Evolutionary conservation across 352 stramenopile species (phyloP).

Genomic region (Globisporangium apiculatum): DNA sequence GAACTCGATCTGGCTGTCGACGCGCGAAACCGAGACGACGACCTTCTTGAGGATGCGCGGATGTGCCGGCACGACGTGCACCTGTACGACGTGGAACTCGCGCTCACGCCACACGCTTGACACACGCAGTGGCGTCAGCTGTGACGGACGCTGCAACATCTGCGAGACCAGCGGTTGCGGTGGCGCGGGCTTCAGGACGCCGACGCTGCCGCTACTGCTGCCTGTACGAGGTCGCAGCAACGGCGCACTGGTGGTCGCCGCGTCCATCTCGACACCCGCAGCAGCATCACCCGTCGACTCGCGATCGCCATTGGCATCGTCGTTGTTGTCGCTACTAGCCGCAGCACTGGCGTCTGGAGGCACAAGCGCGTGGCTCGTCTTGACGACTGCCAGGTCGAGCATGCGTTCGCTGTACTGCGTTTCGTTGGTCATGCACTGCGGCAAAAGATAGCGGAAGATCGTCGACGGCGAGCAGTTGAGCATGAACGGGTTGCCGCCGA

Average conservation of each 20-base stretch:
- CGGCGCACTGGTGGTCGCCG: neutral
- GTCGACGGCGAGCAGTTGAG: conserved; percentile 50
- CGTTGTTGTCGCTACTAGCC: neutral
- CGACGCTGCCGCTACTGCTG: neutral
- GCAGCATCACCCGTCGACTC: neutral
- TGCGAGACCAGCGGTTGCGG: neutral
- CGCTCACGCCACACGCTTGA: conserved; percentile 29
- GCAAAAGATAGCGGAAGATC: conserved; percentile 32
- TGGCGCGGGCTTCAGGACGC: too few species aligned
- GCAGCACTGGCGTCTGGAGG: neutral
- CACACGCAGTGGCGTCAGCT: conserved; percentile 2
- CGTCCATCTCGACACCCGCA: neutral
- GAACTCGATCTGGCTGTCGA: conserved; percentile 33
- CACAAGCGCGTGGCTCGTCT: conserved; percentile 15
- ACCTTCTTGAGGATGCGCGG: conserved; percentile 25
- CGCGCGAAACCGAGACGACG: conserved; percentile 21
- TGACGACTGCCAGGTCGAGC: conserved; percentile 16
- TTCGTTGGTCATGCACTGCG: conserved; percentile 40
- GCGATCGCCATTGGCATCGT: neutral
- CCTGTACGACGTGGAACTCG: conserved; percentile 27
- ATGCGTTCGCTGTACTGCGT: conserved; percentile 20
- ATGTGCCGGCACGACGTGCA: conserved; percentile 35
- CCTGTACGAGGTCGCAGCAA: neutral
- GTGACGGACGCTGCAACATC: neutral
- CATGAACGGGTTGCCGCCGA: conserved; percentile 45